A percentile compares a stretch with the other conserved stretches of the same genome.
phyloP scores from a whole-genome alignment of 805 yeast genomes.

The Pichia membranifaciens region DNA sequence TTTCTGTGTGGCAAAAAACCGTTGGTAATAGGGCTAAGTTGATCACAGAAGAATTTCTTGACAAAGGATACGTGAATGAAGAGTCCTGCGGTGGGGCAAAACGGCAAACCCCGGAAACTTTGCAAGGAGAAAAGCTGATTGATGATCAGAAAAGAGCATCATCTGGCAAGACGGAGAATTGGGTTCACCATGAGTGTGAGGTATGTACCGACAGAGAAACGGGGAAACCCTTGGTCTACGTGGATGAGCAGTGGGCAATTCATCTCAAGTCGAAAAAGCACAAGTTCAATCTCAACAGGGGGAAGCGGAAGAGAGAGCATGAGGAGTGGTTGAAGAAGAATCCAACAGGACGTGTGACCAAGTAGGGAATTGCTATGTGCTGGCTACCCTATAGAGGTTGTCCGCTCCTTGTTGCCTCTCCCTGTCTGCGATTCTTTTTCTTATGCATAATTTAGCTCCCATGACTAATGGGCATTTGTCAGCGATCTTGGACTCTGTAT shows the following conservation, averaged over 20 bases:
- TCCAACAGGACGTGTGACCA: background rate
- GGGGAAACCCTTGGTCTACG: conserved; percentile 52
- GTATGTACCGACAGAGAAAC: conserved; percentile 49
- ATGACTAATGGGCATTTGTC: too few relatives aligned
- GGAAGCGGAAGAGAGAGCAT: conserved; percentile 46
- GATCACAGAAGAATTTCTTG: conserved; percentile 36
- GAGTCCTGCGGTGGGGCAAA: background rate
- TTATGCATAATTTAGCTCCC: too few relatives aligned
- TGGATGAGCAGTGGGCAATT: conserved; percentile 69
- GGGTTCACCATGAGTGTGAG: conserved; percentile 69
- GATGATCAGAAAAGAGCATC: conserved; percentile 10
- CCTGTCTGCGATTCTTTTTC: too few relatives aligned
- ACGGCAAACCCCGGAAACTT: conserved; percentile 17
- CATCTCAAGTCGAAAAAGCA: conserved; percentile 72
- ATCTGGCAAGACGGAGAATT: conserved; percentile 26
- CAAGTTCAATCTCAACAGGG: conserved; percentile 42
- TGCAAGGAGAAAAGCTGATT: conserved; percentile 13
- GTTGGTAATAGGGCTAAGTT: conserved; percentile 52
- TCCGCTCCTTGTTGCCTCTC: too few relatives aligned
- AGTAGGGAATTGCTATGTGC: background rate
- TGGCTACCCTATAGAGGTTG: too few relatives aligned
- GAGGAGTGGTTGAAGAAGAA: conserved; percentile 34
- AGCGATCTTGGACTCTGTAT: too few relatives aligned
- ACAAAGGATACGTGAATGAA: conserved; percentile 7
- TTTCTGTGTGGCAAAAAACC: conserved; percentile 49